A percentile compares a stretch with the other conserved stretches of the same genome.
Conservation (phyloP, 176 grass and related monocot species). For the Tuctoria greenei region DNA sequence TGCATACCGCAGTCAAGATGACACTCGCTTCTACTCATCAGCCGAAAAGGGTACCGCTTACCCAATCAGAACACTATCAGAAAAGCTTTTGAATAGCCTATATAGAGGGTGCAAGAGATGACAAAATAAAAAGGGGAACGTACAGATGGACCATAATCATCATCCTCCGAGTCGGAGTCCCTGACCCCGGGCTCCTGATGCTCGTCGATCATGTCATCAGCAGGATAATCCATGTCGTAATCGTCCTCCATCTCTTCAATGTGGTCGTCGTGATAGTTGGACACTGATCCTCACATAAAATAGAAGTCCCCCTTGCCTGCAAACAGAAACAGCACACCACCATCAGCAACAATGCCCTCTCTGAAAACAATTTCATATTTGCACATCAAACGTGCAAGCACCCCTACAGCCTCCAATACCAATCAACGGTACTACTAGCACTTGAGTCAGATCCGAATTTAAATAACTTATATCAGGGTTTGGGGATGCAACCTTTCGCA, state of each 20-base stretch:
- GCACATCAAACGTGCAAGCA: neutral
- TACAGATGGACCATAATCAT: constrained; percentile 61
- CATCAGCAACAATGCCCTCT: neutral
- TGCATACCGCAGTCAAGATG: neutral
- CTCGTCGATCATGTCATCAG: constrained; percentile 67
- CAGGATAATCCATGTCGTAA: constrained; percentile 71
- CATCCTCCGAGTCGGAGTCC: constrained; percentile 78
- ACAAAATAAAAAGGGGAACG: constrained; percentile 19
- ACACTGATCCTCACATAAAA: constrained; percentile 49
- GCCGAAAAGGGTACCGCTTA: neutral
- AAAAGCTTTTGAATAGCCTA: neutral
- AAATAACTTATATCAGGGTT: neutral
- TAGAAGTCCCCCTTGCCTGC: constrained; percentile 30
- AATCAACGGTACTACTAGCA: neutral
- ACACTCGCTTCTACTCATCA: neutral
- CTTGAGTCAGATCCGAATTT: neutral
- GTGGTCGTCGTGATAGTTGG: constrained; percentile 55
- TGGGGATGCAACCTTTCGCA: neutral
- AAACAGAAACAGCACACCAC: constrained; percentile 24
- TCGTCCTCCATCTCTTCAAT: constrained; percentile 81
- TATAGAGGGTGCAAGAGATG: neutral
- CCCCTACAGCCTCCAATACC: neutral
- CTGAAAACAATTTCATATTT: neutral
- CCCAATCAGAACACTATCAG: constrained; percentile 3
- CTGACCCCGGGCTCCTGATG: constrained; percentile 53